Base-by-base conservation (phyloP, 805 yeast genomes). In the Ogataea zsoltii region DNA sequence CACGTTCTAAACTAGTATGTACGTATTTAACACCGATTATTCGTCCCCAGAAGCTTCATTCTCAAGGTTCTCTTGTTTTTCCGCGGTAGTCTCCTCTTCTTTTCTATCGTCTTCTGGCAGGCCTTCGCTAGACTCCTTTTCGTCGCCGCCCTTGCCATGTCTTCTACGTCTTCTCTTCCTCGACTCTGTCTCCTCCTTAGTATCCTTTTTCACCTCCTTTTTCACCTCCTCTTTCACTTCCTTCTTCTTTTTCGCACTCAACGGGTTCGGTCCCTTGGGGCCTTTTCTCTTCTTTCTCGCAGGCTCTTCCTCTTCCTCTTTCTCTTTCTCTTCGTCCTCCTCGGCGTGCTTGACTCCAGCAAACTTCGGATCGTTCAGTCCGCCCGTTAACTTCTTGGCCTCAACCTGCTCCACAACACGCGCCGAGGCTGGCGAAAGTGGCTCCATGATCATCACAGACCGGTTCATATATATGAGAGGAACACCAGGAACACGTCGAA, bases 381-480 rank as follows among this genome's bases (percentile, higher is more conserved):
- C 98, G 18, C 76, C 77, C 2, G 79, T 79, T 41, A 94, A 71
- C 58, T 94, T 94, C 36, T 74, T 71, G 1, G 69, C 62, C 65
- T 94, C 99, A 33, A 75, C 69, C 23, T 65, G 55, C 37, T 60
- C 59, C 44, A 81, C 79, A 13, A 74, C 71, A 36, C 61, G 63
- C 11, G 71, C 72, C 34, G 92, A 85, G 6, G 88, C 87, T 31
- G 76, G 77, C 42, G 96, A 86, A 54, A 90, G 69, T 7, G 97
- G 97, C 66, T 94, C 99, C 94, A 94, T 82, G 21, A 94, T 83
- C 92, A 94, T 88, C 14, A 94, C 99, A 1, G 96, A 81, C 49
- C 97, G 75, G 59, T 86, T 83, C 80, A 94, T 82, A 63, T 86
- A 91, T 9, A 92, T 71, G 53, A 94, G 66, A 1, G 99, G 99